phyloP scores from a whole-genome alignment of 495 filamentous ascomycete species.

The Amniculicola lignicola region DNA sequence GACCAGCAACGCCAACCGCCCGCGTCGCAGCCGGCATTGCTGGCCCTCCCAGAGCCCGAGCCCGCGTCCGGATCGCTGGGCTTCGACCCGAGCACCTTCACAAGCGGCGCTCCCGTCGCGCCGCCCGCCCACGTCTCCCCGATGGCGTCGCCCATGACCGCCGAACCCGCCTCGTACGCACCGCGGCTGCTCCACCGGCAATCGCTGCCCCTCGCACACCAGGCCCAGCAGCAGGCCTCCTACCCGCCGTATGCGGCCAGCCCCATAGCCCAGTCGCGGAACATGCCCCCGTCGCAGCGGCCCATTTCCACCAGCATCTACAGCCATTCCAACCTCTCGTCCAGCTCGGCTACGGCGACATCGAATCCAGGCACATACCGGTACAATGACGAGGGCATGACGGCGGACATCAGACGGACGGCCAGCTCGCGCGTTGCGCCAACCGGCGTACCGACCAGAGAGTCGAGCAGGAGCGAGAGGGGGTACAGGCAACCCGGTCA shows the following conservation, averaged over 20 bases:
- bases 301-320: conserved; percentile 41
- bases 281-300: conserved; percentile 17
- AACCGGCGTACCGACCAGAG: conserved; percentile 61
- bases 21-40: conserved; percentile 8
- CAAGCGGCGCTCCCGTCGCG: conserved; percentile 23
- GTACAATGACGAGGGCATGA: conserved; percentile 40
- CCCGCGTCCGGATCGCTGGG: conserved; percentile 36
- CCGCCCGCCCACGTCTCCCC: conserved; percentile 21
- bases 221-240: conserved; percentile 38
- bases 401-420: conserved; percentile 56
- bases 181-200: conserved; percentile 34
- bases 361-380: conserved; percentile 38
- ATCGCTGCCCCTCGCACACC: conserved; percentile 41
- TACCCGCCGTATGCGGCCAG: conserved; percentile 48
- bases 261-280: conserved; percentile 22
- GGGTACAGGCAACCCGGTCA: conserved; percentile 59
- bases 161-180: conserved; percentile 12
- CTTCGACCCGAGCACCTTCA: conserved; percentile 43
- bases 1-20: conserved; percentile 13
- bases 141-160: conserved; percentile 13
- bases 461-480: conserved; percentile 68
- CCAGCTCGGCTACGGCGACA: conserved; percentile 31
- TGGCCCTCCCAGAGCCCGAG: conserved; percentile 25
- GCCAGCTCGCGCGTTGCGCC: conserved; percentile 61
- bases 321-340: conserved; percentile 41